Conservation (phyloP, 2,329 filamentous ascomycete genomes). For the Graphilbum ipis-grandicollis region DNA sequence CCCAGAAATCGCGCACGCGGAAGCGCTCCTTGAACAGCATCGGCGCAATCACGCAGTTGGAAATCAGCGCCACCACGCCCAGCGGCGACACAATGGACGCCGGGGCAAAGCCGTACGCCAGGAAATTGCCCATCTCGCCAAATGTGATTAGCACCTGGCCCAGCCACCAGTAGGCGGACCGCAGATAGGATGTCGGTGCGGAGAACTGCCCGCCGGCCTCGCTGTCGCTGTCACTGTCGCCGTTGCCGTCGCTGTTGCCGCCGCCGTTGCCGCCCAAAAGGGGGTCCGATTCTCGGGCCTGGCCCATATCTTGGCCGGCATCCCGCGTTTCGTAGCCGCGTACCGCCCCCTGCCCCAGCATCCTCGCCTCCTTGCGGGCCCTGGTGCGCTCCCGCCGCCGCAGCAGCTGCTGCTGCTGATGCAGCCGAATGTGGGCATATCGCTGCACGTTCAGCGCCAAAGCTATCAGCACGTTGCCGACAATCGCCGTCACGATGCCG, state of each 20-base stretch:
- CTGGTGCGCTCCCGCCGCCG: conserved; percentile 33
- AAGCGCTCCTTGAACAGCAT: conserved; percentile 87
- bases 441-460: conserved; percentile 92
- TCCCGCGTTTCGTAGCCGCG: too few species aligned
- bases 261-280: conserved; percentile 9
- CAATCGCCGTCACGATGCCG: conserved; percentile 82
- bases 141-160: conserved; percentile 85
- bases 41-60: conserved; percentile 92
- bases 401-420: conserved; percentile 46
- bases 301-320: too few species aligned
- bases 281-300: too few species aligned
- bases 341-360: too few species aligned
- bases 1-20: conserved; percentile 67
- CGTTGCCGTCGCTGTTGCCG: conserved; percentile 5
- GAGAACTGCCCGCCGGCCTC: neutral
- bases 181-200: conserved; percentile 50
- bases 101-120: conserved; percentile 93
- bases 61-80: conserved; percentile 90
- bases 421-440: conserved; percentile 79
- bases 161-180: conserved; percentile 90
- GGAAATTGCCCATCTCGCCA: conserved; percentile 88
- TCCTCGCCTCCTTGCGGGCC: too few species aligned
- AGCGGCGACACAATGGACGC: conserved; percentile 94
- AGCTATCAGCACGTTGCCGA: conserved; percentile 85
- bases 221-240: conserved; percentile 5